Evolutionary conservation across 225 moss, liverwort and hornwort species (phyloP), one percentile per base, ranked within the genome.

Genomic region (Polytrichum commune): DNA sequence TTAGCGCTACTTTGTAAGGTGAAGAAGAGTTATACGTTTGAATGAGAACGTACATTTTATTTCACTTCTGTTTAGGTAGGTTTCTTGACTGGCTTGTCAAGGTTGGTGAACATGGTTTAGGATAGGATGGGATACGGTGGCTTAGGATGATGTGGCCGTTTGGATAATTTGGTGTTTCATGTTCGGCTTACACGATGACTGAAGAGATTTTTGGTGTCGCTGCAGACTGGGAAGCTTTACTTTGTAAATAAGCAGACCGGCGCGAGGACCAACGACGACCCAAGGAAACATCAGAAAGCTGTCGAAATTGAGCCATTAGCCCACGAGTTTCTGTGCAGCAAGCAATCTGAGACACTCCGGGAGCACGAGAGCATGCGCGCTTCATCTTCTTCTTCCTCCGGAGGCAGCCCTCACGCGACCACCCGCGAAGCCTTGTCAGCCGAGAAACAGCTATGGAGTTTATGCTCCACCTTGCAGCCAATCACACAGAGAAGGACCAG

Each of bases 311-410:
- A 46, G 25, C 73, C 77, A 0, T 69, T 70, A 3, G 75, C 84
- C 25, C 86, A 82, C 72, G 88, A 91, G 71, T 91, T 91, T 67
- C 76, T 91, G 0, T 86, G 80, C 4, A 91, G 86, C 74, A 91
- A 88, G 80, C 80, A 76, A 63, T 82, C 82, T 5, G 90, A 91
- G 69, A 88, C 83, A 0, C 74, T 79, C 1, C 76, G 75, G 2
- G 76, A 76, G 13, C 46, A 46, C 16, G 87, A 87, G 75, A 81
- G 78, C 2, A 30, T 78, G 54, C 73, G 73, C 18, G 53, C 68
- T 26, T 73, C 76, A 0, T 77, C 84, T 5, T 80, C 80, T 2
- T 73, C 78, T 0, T 80, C 74, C 1, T 76, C 79, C 0, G 73
- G 70, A 19, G 46, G 46, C 4, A 74, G 74, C 1, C 74, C 81